Percentiles rank a stretch among this genome's conserved stretches.
Conservation (phyloP, 805 yeast genomes). For the Yarrowia sp. region DNA sequence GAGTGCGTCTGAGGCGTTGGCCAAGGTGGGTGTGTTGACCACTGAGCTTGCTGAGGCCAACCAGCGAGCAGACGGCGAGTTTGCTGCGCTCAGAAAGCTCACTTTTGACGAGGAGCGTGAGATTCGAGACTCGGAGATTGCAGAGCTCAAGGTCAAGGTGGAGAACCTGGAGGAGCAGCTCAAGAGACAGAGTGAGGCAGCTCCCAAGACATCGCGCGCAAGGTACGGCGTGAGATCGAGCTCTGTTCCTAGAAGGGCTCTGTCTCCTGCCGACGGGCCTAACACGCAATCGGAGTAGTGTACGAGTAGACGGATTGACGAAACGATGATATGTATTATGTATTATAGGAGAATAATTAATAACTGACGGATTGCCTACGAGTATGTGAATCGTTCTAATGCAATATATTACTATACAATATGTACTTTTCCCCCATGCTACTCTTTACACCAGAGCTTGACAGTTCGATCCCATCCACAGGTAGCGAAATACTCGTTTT, state of each 20-base stretch:
- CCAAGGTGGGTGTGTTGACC: constrained; percentile 47
- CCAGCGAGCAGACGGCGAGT: constrained; percentile 45
- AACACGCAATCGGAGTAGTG: constrained; percentile 30
- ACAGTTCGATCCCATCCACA: constrained; percentile 88
- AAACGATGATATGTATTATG: constrained; percentile 7
- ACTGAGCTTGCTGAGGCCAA: constrained; percentile 43
- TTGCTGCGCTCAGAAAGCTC: constrained; percentile 44
- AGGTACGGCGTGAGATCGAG: constrained; percentile 45
- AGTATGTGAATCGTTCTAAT: not conserved
- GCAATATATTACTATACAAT: constrained; percentile 11
- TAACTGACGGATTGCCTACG: constrained; percentile 16
- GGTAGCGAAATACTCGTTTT: constrained; percentile 58
- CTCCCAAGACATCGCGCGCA: constrained; percentile 42
- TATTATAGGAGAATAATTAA: constrained; percentile 17
- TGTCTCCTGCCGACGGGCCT: constrained; percentile 39
- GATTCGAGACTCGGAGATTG: constrained; percentile 46
- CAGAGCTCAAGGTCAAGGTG: constrained; percentile 46
- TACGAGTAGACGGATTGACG: not conserved
- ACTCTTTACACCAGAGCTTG: constrained; percentile 61
- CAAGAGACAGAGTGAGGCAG: constrained; percentile 42
- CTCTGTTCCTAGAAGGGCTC: constrained; percentile 44
- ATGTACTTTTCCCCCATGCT: not conserved
- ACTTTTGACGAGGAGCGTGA: constrained; percentile 48
- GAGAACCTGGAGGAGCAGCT: constrained; percentile 49
- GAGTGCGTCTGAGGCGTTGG: constrained; percentile 47